A percentile compares a stretch with the other conserved stretches of the same genome.
Evolutionary conservation across 208 protist genomes (phyloP).

Genomic region (Trichomonas vaginalis): DNA sequence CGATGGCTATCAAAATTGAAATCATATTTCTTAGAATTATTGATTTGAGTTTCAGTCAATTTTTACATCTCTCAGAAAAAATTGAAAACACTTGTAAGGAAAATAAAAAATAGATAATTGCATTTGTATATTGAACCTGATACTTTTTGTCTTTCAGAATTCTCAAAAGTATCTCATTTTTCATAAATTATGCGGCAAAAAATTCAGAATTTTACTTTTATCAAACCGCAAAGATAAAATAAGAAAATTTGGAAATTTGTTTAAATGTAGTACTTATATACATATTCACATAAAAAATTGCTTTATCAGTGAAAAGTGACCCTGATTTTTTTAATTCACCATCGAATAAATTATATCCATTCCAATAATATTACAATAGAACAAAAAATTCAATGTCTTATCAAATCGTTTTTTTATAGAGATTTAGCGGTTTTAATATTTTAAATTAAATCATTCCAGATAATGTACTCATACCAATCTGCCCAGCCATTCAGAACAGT

Average conservation of each 20-base stretch:
- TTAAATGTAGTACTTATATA: too few species aligned
- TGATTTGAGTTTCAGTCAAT: background rate
- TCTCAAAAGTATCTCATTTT: background rate
- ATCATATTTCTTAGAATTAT: too few species aligned
- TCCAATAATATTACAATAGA: background rate
- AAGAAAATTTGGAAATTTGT: background rate
- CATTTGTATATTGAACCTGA: background rate
- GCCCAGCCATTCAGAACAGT: background rate
- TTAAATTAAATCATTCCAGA: background rate
- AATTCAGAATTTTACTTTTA: background rate
- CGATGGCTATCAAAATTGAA: too few species aligned
- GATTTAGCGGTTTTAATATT: background rate
- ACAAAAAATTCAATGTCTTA: background rate
- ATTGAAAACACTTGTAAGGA: background rate
- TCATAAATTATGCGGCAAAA: background rate
- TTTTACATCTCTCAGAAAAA: background rate
- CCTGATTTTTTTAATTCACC: background rate
- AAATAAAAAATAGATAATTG: background rate
- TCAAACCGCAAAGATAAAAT: background rate
- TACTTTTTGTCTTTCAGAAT: too few species aligned
- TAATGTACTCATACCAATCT: background rate
- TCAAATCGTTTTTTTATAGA: background rate
- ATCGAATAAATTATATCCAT: background rate
- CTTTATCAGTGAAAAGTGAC: background rate
- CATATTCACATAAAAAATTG: background rate